A percentile compares a stretch with the other conserved stretches of the same genome.
Evolutionary conservation across 2,329 filamentous ascomycete genomes (phyloP).

Genomic region (Drechslera avenae): DNA sequence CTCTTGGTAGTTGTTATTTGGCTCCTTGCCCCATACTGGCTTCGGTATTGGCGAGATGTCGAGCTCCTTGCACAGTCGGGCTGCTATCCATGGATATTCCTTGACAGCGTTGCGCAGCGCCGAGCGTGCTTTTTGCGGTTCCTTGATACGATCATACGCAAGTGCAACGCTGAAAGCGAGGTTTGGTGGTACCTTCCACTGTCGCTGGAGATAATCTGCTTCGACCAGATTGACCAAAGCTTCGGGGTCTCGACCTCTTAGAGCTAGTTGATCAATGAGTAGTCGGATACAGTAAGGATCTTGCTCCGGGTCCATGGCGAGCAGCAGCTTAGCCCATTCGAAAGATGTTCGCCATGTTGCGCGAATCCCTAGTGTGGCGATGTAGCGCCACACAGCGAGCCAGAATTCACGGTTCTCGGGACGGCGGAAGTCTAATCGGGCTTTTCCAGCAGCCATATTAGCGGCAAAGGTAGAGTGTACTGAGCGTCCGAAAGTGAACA

Average conservation of each 20-base stretch:
- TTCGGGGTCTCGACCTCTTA: slow-evolving; percentile 77
- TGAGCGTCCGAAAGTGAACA: slow-evolving; percentile 92
- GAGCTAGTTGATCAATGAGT: slow-evolving; percentile 79
- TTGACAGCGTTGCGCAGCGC: slow-evolving; percentile 71
- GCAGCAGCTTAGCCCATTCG: slow-evolving; percentile 88
- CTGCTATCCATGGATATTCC: slow-evolving; percentile 82
- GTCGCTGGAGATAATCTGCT: slow-evolving; percentile 54
- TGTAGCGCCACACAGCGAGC: slow-evolving; percentile 87
- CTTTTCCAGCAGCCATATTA: slow-evolving; percentile 76
- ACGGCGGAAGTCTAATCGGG: slow-evolving; percentile 77
- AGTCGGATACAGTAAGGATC: slow-evolving; percentile 86
- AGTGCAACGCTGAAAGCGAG: slow-evolving; percentile 77
- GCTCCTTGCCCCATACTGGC: slow-evolving; percentile 79
- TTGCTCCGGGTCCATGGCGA: slow-evolving; percentile 70
- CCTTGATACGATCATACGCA: slow-evolving; percentile 73
- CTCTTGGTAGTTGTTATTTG: slow-evolving; percentile 67
- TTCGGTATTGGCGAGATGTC: slow-evolving; percentile 76
- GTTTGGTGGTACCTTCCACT: slow-evolving; percentile 66
- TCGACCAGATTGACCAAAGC: slow-evolving; percentile 75
- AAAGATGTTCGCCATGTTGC: slow-evolving; percentile 93
- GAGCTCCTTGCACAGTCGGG: slow-evolving; percentile 77
- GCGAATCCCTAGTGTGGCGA: slow-evolving; percentile 81
- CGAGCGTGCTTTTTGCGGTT: slow-evolving; percentile 67
- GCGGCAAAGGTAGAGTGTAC: slow-evolving; percentile 81
- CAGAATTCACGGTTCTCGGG: slow-evolving; percentile 92